Percentiles rank a stretch among this genome's conserved stretches.
Conservation (phyloP, 108 stramenopile species). For the Stephanodiscus minutulus region DNA sequence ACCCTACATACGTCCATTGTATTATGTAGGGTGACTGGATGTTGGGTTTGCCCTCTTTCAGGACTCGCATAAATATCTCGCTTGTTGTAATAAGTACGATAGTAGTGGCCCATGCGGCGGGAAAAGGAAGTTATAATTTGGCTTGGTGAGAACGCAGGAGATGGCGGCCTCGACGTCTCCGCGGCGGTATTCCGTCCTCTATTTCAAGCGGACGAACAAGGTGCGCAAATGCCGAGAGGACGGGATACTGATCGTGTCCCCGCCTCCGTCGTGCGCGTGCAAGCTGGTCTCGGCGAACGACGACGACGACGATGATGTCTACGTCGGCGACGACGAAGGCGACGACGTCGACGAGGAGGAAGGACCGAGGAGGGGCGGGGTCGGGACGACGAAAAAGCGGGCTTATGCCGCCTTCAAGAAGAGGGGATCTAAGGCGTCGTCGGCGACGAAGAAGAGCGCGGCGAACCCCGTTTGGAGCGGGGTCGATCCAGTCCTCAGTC, state of each 20-base stretch:
- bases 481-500: constrained; percentile 12
- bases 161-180: neutral
- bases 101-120: too few species aligned
- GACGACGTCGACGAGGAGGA: constrained; percentile 24
- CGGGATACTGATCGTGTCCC: constrained; percentile 53
- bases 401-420: constrained; percentile 9
- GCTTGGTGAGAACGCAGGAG: too few species aligned
- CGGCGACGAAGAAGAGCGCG: constrained; percentile 3
- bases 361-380: constrained; percentile 2
- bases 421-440: neutral
- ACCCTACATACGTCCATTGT: too few species aligned
- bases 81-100: too few species aligned
- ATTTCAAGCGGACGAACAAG: constrained; percentile 75
- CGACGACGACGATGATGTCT: constrained; percentile 15
- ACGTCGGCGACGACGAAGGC: constrained; percentile 27
- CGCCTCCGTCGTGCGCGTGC: constrained; percentile 33
- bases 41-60: too few species aligned
- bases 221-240: constrained; percentile 66
- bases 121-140: too few species aligned
- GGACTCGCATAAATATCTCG: too few species aligned
- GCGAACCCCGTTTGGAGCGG: constrained; percentile 12
- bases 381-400: neutral
- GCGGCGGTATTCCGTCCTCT: constrained; percentile 59
- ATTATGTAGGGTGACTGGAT: too few species aligned
- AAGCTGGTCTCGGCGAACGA: constrained; percentile 14